Percentiles rank a stretch among this genome's conserved stretches.
Evolutionary conservation across 2,329 filamentous ascomycete genomes (phyloP).

Genomic region (Epichloe sp.): DNA sequence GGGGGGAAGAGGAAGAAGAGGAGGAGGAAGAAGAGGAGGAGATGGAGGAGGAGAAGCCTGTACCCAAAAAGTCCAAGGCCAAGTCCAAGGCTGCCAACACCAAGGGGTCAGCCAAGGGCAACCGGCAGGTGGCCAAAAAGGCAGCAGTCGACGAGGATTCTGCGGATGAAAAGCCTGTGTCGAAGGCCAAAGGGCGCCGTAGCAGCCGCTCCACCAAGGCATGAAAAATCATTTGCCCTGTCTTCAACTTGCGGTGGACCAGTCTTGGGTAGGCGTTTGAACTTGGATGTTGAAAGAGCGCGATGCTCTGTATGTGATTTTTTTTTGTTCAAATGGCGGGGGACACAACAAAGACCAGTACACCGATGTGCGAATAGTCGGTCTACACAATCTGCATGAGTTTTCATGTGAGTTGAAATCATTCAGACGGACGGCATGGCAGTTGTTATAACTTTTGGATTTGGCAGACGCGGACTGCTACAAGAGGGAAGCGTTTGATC

Average conservation of each 20-base stretch:
- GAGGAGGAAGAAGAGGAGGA: not conserved
- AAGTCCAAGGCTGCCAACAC: not conserved
- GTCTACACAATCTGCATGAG: too few species aligned
- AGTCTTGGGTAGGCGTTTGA: not conserved
- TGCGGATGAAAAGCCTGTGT: slow-evolving; percentile 10
- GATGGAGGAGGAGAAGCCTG: not conserved
- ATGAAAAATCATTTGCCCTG: not conserved
- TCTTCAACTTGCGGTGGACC: not conserved
- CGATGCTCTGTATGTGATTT: not conserved
- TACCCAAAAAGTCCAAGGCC: slow-evolving; percentile 5
- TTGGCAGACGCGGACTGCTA: too few species aligned
- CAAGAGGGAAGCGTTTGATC: too few species aligned
- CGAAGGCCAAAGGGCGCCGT: slow-evolving; percentile 15
- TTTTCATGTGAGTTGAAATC: too few species aligned
- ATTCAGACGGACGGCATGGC: too few species aligned
- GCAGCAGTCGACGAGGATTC: slow-evolving; percentile 2
- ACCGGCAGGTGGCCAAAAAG: slow-evolving; percentile 4
- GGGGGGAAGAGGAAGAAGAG: slow-evolving; percentile 4
- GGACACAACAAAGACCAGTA: not conserved
- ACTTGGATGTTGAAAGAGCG: not conserved
- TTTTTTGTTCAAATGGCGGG: not conserved
- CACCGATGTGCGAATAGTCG: too few species aligned
- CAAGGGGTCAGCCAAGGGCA: slow-evolving; percentile 2
- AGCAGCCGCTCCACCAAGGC: slow-evolving; percentile 14
- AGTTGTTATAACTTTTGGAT: too few species aligned